phyloP scores from a whole-genome alignment of 441 rosid species.

The Lepidium campestre region DNA sequence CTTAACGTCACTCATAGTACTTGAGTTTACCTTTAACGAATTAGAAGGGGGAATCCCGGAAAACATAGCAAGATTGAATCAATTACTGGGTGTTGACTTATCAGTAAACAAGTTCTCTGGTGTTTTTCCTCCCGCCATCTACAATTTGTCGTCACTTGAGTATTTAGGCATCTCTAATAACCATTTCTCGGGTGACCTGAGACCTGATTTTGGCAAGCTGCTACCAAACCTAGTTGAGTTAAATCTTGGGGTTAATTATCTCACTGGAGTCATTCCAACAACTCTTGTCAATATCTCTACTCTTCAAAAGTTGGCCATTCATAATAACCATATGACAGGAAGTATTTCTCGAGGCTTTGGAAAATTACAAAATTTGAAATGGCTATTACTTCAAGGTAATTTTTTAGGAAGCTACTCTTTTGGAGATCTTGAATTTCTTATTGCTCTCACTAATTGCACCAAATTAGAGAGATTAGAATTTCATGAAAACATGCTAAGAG shows the following conservation, averaged over 20 bases:
- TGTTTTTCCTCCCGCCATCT: background rate
- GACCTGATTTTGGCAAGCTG: background rate
- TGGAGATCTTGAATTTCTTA: background rate
- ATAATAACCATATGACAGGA: background rate
- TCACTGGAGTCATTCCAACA: background rate
- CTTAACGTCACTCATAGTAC: too few relatives aligned
- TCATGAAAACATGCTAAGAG: background rate
- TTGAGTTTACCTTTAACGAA: too few relatives aligned
- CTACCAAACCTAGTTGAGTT: background rate
- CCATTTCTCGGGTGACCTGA: background rate
- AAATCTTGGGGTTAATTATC: background rate
- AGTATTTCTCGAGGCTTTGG: background rate
- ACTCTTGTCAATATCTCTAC: background rate
- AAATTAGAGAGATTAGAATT: background rate
- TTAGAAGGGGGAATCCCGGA: too few relatives aligned
- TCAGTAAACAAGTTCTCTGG: background rate
- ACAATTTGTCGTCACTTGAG: background rate
- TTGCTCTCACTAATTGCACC: background rate
- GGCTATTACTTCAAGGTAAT: background rate
- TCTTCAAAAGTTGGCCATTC: background rate
- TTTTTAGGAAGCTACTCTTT: background rate
- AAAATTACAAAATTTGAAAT: background rate
- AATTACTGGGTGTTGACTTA: too few relatives aligned
- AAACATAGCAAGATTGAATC: too few relatives aligned
- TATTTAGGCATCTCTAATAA: background rate